A percentile compares a stretch with the other conserved stretches of the same genome.
These are phyloP conservation scores for Rutstroemia sp. DNA, from an alignment of 2,329 filamentous ascomycete species.

Conservation along the genomic window DNA sequence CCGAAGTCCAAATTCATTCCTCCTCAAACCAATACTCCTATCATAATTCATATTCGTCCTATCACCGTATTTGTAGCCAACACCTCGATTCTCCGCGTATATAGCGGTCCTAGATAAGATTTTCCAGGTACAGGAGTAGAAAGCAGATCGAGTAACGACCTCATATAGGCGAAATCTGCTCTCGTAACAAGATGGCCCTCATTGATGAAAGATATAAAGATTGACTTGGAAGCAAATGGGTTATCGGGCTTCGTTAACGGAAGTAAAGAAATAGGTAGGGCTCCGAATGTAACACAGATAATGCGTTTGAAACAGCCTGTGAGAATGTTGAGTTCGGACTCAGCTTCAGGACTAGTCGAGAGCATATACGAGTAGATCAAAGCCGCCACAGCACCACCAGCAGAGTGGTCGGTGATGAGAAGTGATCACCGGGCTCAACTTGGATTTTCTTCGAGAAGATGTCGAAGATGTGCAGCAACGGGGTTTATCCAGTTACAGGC, in stretches of 20 bases:
- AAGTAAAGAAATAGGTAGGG: constrained; percentile 67
- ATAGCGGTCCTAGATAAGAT: constrained; percentile 37
- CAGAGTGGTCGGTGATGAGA: constrained; percentile 79
- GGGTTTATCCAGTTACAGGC: constrained; percentile 68
- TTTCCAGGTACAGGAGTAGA: constrained; percentile 40
- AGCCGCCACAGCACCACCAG: constrained; percentile 75
- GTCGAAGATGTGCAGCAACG: constrained; percentile 62
- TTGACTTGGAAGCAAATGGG: constrained; percentile 48
- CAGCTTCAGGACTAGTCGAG: constrained; percentile 41
- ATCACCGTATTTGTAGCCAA: constrained; percentile 63
- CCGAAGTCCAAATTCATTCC: too few relatives aligned
- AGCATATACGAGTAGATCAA: constrained; percentile 81
- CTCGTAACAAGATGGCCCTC: constrained; percentile 77
- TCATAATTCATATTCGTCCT: constrained; percentile 22
- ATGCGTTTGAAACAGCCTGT: constrained; percentile 67
- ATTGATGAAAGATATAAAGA: constrained; percentile 77
- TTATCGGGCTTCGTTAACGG: constrained; percentile 55
- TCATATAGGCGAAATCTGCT: constrained; percentile 72
- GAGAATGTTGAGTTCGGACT: constrained; percentile 63
- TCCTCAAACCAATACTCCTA: too few relatives aligned
- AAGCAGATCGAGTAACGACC: constrained; percentile 64
- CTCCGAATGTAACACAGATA: constrained; percentile 79
- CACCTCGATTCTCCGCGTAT: constrained; percentile 62
- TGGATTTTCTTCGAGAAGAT: constrained; percentile 66
- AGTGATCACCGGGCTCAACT: constrained; percentile 58